Base-by-base conservation (phyloP, 208 protist genomes). In the Naegleria gruberi region DNA sequence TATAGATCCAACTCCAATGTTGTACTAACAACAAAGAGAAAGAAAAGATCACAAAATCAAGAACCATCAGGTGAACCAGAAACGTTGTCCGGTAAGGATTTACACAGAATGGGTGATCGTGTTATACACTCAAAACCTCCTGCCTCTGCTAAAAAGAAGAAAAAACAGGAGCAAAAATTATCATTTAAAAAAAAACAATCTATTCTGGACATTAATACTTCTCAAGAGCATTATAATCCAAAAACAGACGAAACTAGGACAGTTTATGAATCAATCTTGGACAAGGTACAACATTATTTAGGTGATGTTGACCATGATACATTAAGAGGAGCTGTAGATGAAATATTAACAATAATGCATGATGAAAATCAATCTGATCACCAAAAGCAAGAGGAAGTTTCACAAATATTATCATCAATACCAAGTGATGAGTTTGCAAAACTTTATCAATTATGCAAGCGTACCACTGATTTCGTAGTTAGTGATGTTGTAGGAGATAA, bases 311-410 rank as follows among this genome's bases (percentile, higher is more conserved):
- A 42, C 19, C 4, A 88, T n/a, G 47, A 87, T 30, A 44, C 73
- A 37, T 17, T 88, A 37, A 42, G 17, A 12, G 40, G 84, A 65
- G 82, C 84, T 19, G 47, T 44, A 34, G 84, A 88, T 82, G 82
- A 90, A 82, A 81, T 82, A n/a, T 82, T 88, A 41, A 51, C 40
- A 44, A 88, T 88, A n/a, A 51, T 90, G 15, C 43, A 90, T 30
- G 51, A 88, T 51, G 82, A 90, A 40, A 43, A 4, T 15, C 15
- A 47, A 45, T 81, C 57, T 15, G 47, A 82, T 47, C 8, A 12
- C 7, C 10, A 83, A 51, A 77, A 81, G 46, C 37, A 46, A 46
- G 74, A 81, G 30, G 51, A 88, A 17, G 12, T 81, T 2, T 5
- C 17, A 15, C 17, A 26, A n/a, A 51, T 88, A 8, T 82, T 90